Evolutionary conservation across 2,329 filamentous ascomycete genomes (phyloP).

Genomic region (Colletotrichum sp.): DNA sequence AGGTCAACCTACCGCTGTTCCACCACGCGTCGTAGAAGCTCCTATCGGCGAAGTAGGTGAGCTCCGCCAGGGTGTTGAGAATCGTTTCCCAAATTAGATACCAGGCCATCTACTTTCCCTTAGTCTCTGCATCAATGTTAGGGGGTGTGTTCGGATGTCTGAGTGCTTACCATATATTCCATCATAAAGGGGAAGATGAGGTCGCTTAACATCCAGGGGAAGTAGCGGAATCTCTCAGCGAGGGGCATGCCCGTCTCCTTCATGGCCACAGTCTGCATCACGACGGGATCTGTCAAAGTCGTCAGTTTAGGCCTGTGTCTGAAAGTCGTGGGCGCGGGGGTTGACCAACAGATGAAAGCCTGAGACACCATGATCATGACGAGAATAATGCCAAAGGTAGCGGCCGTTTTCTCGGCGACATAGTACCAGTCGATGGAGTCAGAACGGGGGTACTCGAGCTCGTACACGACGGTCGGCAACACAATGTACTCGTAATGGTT

Average conservation of each 20-base stretch:
- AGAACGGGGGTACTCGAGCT: slow-evolving; percentile 75
- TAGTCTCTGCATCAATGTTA: background rate
- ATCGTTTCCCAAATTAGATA: slow-evolving; percentile 83
- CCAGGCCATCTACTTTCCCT: slow-evolving; percentile 62
- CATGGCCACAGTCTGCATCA: slow-evolving; percentile 69
- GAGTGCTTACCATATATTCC: slow-evolving; percentile 66
- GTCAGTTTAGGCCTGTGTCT: background rate
- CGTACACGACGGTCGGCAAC: slow-evolving; percentile 79
- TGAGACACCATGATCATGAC: slow-evolving; percentile 83
- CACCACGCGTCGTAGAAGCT: slow-evolving; percentile 73
- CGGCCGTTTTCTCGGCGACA: slow-evolving; percentile 73
- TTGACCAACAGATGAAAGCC: slow-evolving; percentile 66
- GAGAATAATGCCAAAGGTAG: slow-evolving; percentile 75
- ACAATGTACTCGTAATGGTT: slow-evolving; percentile 77
- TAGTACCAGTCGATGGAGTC: slow-evolving; percentile 76
- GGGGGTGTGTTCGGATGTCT: background rate
- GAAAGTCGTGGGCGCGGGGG: background rate
- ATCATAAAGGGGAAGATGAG: slow-evolving; percentile 81
- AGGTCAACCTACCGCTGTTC: slow-evolving; percentile 53
- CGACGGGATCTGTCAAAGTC: slow-evolving; percentile 62
- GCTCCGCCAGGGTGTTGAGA: slow-evolving; percentile 77
- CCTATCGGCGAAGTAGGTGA: slow-evolving; percentile 79
- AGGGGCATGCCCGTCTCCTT: slow-evolving; percentile 70
- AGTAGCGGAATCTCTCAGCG: slow-evolving; percentile 65
- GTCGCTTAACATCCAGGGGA: slow-evolving; percentile 78